Conservation (phyloP, 2,329 filamentous ascomycete genomes). For the Remersonia thermophila region DNA sequence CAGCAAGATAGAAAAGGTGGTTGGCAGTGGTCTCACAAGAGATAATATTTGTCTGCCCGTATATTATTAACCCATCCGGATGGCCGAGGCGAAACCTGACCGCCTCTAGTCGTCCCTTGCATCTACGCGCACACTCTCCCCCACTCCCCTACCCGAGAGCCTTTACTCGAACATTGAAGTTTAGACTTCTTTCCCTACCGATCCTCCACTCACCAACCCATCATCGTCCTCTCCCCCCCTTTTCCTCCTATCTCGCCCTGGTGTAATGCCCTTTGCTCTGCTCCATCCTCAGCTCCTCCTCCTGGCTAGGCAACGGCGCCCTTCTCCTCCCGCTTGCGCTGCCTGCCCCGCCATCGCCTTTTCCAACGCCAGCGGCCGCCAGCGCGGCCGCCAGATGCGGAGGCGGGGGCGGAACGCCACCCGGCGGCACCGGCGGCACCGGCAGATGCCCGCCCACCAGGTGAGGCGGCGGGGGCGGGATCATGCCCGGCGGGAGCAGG, state of each 20-base stretch:
- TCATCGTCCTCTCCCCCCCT: no score
- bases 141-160: no score
- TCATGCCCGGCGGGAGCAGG: conserved; percentile 33
- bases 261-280: conserved; percentile 56
- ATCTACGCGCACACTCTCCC: not conserved
- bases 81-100: no score
- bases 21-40: no score
- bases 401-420: conserved; percentile 27
- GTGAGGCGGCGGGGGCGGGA: conserved; percentile 35
- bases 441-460: conserved; percentile 35
- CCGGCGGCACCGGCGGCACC: conserved; percentile 26
- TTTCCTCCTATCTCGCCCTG: conserved; percentile 30
- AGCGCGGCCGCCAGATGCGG: conserved; percentile 16
- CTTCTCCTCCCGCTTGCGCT: conserved; percentile 36
- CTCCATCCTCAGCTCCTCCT: conserved; percentile 68
- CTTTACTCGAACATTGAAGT: no score
- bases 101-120: not conserved
- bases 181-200: not conserved
- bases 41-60: no score
- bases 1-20: no score
- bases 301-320: conserved; percentile 69
- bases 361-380: not conserved
- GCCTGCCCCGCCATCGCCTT: conserved; percentile 1
- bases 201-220: not conserved
- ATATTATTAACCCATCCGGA: no score